A percentile compares a stretch with the other conserved stretches of the same genome.
Conservation (phyloP, 371 early-diverging fungal species). For the Syncephalastrum monosporum region DNA sequence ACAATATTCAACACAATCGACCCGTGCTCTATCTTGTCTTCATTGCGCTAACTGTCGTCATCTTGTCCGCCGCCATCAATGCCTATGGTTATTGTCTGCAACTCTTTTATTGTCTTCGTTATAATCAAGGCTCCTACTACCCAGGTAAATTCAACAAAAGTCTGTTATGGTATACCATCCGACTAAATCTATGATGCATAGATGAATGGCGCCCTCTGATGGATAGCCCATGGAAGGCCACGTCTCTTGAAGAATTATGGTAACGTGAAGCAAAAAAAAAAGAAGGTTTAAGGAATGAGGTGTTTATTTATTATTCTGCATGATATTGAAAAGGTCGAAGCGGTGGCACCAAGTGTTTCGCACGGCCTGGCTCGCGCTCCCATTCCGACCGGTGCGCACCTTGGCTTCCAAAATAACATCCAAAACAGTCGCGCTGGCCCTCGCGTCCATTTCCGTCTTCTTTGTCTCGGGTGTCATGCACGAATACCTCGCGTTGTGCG, state of each 20-base stretch:
- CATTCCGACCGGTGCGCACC: constrained; percentile 30
- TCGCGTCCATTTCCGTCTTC: constrained; percentile 32
- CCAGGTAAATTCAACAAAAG: constrained; percentile 16
- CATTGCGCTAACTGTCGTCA: constrained; percentile 11
- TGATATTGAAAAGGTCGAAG: not conserved
- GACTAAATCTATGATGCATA: constrained; percentile 1
- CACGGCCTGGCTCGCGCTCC: constrained; percentile 32
- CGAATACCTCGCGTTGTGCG: constrained; percentile 28
- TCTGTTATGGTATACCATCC: no score
- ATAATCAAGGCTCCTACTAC: constrained; percentile 25
- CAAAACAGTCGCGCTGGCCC: constrained; percentile 7
- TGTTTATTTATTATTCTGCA: not conserved
- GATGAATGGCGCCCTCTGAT: constrained; percentile 41
- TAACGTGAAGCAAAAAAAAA: constrained; percentile 2
- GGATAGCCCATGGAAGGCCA: constrained; percentile 23
- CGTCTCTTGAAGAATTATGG: constrained; percentile 8
- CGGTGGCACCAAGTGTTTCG: constrained; percentile 39
- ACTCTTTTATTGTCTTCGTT: constrained; percentile 18
- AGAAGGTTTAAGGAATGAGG: not conserved
- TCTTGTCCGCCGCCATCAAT: constrained; percentile 27
- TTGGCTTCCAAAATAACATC: not conserved
- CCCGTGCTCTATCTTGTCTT: constrained; percentile 20
- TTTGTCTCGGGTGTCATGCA: constrained; percentile 28
- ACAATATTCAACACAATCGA: constrained; percentile 9
- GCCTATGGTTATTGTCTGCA: constrained; percentile 22